Base-by-base conservation (phyloP, 2,329 filamentous ascomycete genomes). In the Cladophialophora carrionii region DNA sequence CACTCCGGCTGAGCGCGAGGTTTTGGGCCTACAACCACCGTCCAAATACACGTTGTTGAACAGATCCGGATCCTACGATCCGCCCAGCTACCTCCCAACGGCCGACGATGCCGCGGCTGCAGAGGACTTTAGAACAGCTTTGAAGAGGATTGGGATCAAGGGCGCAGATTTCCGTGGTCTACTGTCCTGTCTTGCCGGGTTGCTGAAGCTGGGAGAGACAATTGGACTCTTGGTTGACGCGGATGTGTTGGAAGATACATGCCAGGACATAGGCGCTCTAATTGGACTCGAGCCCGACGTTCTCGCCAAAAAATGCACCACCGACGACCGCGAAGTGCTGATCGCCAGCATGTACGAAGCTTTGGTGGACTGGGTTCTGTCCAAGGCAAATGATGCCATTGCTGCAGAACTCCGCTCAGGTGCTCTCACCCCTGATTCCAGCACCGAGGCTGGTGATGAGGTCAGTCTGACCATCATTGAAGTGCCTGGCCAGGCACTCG, bases 81-180 rank as follows among this genome's bases (percentile, higher is more conserved):
- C 94, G 0, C 95, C 95, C 0, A 87, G 89, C 0, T 99, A 96
- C 75, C 86, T 98, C 1, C 92, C 93, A 0, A 93, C 94, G 0
- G 93, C 91, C 41, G 95, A 99, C 72, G 95, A 99, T 79, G 88
- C 88, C 6, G 95, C 95, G 0, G 87, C 93, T 1, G 95, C 94
- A 7, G 95, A 99, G 74, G 95, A 99, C 76, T 96, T 97, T 77
- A 87, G 94, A 57, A 82, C 88, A 37, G 90, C 92, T 8, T 81
- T 99, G 29, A 96, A 96, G 76, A 87, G 90, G 1, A 94, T 99
- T 72, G 95, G 95, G 20, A 96, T 99, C 78, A 97, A 95, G 76
- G 95, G 95, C 6, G 85, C 90, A 10, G 83, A 88, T 29, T 88
- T 96, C 70, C 87, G 92, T 62, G 90, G 91, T 72, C 84, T 99